A percentile compares a stretch with the other conserved stretches of the same genome.
phyloP scores from a whole-genome alignment of 371 early-diverging fungal genomes.

The Haplosporangium sp. region DNA sequence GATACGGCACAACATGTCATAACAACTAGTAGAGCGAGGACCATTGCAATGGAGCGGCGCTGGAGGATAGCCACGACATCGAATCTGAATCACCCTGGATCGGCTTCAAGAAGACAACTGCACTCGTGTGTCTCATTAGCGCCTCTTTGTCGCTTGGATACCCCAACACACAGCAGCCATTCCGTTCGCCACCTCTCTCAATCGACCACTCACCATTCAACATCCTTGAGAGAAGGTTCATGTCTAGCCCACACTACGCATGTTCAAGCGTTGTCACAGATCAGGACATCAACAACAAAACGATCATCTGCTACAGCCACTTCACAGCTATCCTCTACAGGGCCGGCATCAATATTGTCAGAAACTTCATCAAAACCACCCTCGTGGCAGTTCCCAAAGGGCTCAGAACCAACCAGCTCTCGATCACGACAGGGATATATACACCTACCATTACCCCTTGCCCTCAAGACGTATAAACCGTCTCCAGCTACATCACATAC shows the following conservation, averaged over 20 bases:
- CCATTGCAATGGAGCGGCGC: neutral
- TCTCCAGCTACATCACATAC: neutral
- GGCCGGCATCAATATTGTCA: slow-evolving; percentile 1
- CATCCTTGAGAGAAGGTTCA: neutral
- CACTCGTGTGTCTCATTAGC: neutral
- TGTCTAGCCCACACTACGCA: neutral
- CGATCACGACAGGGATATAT: neutral
- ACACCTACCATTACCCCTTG: slow-evolving; percentile 37
- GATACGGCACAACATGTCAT: too few species aligned
- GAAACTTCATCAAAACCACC: slow-evolving; percentile 1
- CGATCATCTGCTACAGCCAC: slow-evolving; percentile 4
- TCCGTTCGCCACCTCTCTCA: neutral
- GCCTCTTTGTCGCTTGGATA: slow-evolving; percentile 11
- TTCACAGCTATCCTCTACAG: neutral
- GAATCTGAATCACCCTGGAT: neutral
- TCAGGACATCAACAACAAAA: neutral
- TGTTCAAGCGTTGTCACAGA: neutral
- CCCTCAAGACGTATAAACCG: slow-evolving; percentile 18
- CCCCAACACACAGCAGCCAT: slow-evolving; percentile 2
- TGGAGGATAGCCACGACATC: too few species aligned
- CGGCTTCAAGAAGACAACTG: neutral
- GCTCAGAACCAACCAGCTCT: neutral
- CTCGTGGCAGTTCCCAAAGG: slow-evolving; percentile 30
- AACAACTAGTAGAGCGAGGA: too few species aligned
- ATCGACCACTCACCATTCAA: slow-evolving; percentile 1